Evolutionary conservation across 2,329 filamentous ascomycete genomes (phyloP), one percentile per base, ranked within the genome.

Genomic region (Zymoseptoria ardabiliae): DNA sequence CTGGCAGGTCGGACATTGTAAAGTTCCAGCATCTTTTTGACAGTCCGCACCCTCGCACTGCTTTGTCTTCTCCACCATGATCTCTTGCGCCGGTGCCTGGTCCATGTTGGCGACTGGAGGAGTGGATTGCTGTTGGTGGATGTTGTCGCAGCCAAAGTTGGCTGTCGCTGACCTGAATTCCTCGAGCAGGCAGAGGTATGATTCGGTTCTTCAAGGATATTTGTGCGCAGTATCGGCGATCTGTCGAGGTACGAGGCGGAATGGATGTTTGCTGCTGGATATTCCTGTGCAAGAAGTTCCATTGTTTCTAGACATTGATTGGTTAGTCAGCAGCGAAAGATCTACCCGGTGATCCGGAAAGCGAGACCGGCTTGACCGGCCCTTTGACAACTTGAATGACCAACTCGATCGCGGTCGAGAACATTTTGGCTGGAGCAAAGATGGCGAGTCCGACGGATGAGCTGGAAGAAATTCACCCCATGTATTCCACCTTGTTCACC

Each of bases 1-100:
- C 70, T 97, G 82, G 74, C 94, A 99, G 54, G 90, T 97, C 57
- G 94, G 94, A 76, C 94, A 99, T 75, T 97, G 92, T 53, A 99
- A 79, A 57, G 86, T 81, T 61, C 90, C 87, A 59, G 92, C 92
- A 64, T 93, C 87, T 64, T 97, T 96, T 49, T 83, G 81, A 80
- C 94, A 99, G 74, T 95, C 90, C 60, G 81, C 81, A 54, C 94
- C 90, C 57, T 87, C 80, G 73, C 94, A 99, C 76, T 86, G 88
- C 72, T 84, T 85, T 77, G 85, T 84, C 50, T 70, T 67, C 63
- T 76, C 74, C 57, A 69, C 65, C 30, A 64, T 64, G 8, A 71
- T 59, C 61, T 72, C 70, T 66, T 72, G 66, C 22, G 71, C 70
- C 19, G 70, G 70, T 30, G 70, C 68, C 65, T 70, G 69, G 50